Evolutionary conservation across 1,139 yeast species (phyloP), one percentile per base, ranked within the genome.

Genomic region (Casaregolazyma lundiana): DNA sequence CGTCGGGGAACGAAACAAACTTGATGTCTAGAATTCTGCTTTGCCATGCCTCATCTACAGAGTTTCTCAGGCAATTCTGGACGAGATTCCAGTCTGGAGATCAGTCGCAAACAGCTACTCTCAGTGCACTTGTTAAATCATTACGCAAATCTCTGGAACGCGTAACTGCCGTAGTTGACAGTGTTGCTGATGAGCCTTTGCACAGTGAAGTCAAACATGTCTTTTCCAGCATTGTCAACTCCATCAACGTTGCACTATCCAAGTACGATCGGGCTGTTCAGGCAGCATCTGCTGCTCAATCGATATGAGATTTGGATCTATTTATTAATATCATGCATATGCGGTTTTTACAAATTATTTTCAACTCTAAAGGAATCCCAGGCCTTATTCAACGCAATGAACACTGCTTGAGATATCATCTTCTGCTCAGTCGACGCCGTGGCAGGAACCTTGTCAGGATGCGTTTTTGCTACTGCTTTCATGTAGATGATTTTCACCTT

Each of bases 381-480:
- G 1, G 97, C 90, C 55, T 80, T 77, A 64, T 90, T 90, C 54
- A 94, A 70, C 0, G 80, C 74, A 39, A 89, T 84, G 60, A 94
- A 94, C 0, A 92, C 94, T 7, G 81, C 80, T 58, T 89, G 92
- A 26, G 97, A 94, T 44, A 90, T 72, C 83, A 90, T 78, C 62
- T 83, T 83, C 50, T 80, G 78, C 56, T 87, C 92, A n/a, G 79
- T 69, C 6, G 81, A 67, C 1, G 80, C 75, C 18, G 59, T 57
- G 29, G 72, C 70, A 3, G 79, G 71, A 35, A 89, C 69, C 64
- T 94, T 94, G 64, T 94, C 98, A 0, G 98, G 98, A 62, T 94
- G 99, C 4, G 94, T 88, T 55, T 83, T 80, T 29, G 96, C 82
- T 37, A 89, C 94, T 1, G 96, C 97, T 64, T 88, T 92, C 90